A percentile compares a stretch with the other conserved stretches of the same genome.
Conservation (phyloP, 345 rosid species). For the Noccaea caerulescens region DNA sequence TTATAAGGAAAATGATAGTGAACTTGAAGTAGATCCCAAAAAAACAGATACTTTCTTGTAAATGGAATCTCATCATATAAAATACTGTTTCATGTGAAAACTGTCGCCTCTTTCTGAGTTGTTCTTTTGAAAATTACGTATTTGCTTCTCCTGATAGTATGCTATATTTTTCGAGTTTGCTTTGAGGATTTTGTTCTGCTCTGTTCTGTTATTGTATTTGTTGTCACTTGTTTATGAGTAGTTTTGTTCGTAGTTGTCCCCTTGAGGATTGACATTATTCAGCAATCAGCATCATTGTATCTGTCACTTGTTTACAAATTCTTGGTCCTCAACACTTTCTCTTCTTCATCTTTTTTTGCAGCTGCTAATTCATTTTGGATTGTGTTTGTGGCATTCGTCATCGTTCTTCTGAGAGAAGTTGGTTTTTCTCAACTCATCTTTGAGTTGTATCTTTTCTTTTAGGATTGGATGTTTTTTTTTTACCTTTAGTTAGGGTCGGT, state of each 20-base stretch:
- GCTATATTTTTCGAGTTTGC: background rate
- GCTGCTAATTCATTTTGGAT: constrained; percentile 28
- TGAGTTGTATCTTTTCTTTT: background rate
- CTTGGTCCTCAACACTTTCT: background rate
- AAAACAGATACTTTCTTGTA: background rate
- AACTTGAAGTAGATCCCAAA: constrained; percentile 8
- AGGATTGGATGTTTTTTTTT: background rate
- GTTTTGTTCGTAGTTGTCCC: background rate
- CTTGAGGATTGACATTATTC: background rate
- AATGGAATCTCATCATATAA: background rate
- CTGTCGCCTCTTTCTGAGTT: constrained; percentile 2
- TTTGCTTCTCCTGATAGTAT: constrained; percentile 4
- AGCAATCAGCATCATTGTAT: constrained; percentile 14
- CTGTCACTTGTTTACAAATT: background rate
- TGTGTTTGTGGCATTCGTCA: constrained; percentile 2
- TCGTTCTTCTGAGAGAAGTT: constrained; percentile 21
- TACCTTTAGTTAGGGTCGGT: constrained; percentile 13
- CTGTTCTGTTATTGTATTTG: no score
- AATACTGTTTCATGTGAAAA: background rate
- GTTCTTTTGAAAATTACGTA: background rate
- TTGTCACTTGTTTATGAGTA: no score
- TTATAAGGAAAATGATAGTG: constrained; percentile 24
- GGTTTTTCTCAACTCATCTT: constrained; percentile 10
- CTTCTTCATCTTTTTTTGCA: constrained; percentile 21
- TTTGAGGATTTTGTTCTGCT: background rate